Percentiles rank a stretch among this genome's conserved stretches.
Conservation (phyloP, 148 eudicot genomes). For the Arctostaphylos glauca region DNA sequence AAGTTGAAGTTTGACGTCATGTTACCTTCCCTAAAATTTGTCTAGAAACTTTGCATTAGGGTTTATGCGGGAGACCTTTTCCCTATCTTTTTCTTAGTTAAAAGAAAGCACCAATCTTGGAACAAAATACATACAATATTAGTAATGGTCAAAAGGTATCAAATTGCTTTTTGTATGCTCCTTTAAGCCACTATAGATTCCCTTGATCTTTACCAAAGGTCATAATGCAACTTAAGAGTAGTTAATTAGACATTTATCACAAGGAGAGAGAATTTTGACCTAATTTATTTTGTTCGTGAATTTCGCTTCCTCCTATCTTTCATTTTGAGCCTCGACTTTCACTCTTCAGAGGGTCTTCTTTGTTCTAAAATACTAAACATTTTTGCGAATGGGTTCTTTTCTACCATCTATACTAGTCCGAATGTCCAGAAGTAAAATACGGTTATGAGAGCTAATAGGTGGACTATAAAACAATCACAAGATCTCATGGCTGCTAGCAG, state of each 20-base stretch:
- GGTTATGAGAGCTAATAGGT: no score
- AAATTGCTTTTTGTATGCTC: not conserved
- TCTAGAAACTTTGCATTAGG: not conserved
- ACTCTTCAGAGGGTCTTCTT: no score
- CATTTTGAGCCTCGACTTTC: no score
- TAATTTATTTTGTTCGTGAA: not conserved
- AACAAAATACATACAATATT: not conserved
- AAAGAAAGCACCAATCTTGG: constrained; percentile 10
- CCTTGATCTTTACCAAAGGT: not conserved
- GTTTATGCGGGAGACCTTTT: not conserved
- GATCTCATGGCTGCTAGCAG: no score
- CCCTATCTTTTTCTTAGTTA: not conserved
- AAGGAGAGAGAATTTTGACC: not conserved
- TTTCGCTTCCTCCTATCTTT: no score
- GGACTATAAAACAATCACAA: no score
- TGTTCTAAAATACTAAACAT: no score
- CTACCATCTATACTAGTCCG: no score
- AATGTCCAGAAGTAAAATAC: no score
- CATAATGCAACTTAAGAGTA: no score
- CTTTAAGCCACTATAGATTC: not conserved
- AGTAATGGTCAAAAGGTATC: constrained; percentile 17
- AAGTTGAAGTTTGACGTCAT: not conserved
- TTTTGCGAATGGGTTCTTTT: no score
- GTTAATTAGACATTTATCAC: not conserved
- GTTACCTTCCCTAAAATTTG: not conserved